Evolutionary conservation across 2,329 filamentous ascomycete species (phyloP).

Genomic region (Colletotrichum phormii): DNA sequence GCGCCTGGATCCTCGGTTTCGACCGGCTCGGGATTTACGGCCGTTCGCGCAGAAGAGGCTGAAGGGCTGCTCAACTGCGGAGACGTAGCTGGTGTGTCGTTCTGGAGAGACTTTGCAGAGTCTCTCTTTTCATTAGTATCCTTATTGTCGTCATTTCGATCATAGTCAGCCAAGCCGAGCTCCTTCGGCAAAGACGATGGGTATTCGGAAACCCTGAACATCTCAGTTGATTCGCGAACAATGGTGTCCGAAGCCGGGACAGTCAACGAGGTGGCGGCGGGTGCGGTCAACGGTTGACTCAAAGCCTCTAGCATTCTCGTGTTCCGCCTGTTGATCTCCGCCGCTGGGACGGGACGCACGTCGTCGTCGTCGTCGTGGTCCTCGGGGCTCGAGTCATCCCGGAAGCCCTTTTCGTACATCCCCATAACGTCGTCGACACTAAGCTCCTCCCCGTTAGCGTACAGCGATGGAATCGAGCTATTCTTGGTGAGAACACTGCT

Average conservation of each 20-base stretch:
- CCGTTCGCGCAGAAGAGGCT: conserved; percentile 34
- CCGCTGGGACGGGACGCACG: conserved; percentile 51
- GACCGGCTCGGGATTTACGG: conserved; percentile 41
- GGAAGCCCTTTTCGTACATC: conserved; percentile 75
- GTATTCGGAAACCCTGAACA: conserved; percentile 53
- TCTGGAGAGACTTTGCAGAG: conserved; percentile 58
- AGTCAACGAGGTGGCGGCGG: conserved; percentile 39
- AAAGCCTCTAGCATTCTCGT: conserved; percentile 55
- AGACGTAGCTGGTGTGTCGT: conserved; percentile 43
- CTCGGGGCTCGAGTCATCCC: conserved; percentile 52
- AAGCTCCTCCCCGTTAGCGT: conserved; percentile 63
- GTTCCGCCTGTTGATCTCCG: conserved; percentile 51
- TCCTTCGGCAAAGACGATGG: conserved; percentile 50
- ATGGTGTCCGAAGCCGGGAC: conserved; percentile 37
- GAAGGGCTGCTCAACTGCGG: conserved; percentile 26
- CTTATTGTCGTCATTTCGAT: conserved; percentile 39
- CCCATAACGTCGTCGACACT: conserved; percentile 77
- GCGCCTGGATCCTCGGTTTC: conserved; percentile 60
- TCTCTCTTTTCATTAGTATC: conserved; percentile 53
- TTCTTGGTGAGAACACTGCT: conserved; percentile 85
- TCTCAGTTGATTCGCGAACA: conserved; percentile 49
- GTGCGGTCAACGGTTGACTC: conserved; percentile 48
- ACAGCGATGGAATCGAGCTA: conserved; percentile 77
- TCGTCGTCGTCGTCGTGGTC: conserved; percentile 41
- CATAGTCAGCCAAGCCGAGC: conserved; percentile 39